Percentiles rank a stretch among this genome's conserved stretches.
These are phyloP conservation scores for Stephania yunnanensis DNA, from an alignment of 164 flowering plant genomes.

Conservation along the genomic window DNA sequence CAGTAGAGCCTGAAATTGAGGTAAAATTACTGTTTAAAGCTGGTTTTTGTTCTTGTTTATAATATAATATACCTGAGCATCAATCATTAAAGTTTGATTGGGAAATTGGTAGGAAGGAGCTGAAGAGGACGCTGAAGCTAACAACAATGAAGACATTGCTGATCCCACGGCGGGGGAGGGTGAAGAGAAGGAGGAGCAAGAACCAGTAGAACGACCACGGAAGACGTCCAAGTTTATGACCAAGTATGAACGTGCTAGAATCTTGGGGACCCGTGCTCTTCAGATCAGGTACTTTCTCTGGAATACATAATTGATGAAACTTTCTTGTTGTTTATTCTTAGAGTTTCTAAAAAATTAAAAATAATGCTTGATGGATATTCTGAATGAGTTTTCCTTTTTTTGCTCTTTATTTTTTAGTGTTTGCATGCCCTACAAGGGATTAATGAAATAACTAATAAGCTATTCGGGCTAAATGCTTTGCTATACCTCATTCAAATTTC, in stretches of 20 bases:
- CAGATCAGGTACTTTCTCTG: constrained; percentile 44
- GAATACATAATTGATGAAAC: background rate
- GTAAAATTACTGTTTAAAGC: constrained; percentile 24
- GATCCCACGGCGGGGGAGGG: constrained; percentile 34
- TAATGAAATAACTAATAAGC: background rate
- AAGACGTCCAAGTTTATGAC: constrained; percentile 64
- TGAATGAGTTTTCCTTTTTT: background rate
- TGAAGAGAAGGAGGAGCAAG: constrained; percentile 37
- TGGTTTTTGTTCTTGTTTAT: background rate
- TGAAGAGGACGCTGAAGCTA: constrained; percentile 38
- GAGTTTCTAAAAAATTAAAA: background rate
- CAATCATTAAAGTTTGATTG: background rate
- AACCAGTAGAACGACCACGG: constrained; percentile 29
- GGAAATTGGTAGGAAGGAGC: constrained; percentile 38
- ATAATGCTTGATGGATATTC: background rate
- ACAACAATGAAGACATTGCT: constrained; percentile 36
- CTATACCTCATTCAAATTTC: background rate
- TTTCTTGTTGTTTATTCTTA: background rate
- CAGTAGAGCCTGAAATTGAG: constrained; percentile 72
- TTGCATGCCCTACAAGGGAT: background rate
- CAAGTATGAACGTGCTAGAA: constrained; percentile 60
- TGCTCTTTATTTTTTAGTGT: background rate
- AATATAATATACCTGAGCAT: background rate
- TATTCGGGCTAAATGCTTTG: background rate
- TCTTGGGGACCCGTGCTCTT: constrained; percentile 59